Conservation (phyloP, 306 rosid species). For the Alnus glutinosa region DNA sequence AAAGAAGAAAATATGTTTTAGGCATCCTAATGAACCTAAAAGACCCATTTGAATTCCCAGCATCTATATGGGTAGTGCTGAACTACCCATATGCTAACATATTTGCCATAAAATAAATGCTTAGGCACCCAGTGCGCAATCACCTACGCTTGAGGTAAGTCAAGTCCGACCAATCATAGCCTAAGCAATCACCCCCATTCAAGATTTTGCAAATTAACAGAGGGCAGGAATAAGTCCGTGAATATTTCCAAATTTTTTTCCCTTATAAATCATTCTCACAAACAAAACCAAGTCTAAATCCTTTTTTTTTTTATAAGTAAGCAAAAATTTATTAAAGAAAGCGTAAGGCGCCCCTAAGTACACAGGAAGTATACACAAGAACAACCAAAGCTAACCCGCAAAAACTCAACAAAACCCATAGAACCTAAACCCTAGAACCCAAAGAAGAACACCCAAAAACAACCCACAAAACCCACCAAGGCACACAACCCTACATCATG, state of each 20-base stretch:
- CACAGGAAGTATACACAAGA: too few species aligned
- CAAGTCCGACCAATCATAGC: neutral
- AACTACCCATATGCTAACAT: neutral
- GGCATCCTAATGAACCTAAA: neutral
- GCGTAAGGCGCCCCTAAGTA: too few species aligned
- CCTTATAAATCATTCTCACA: neutral
- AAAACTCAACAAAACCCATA: too few species aligned
- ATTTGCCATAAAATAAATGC: neutral
- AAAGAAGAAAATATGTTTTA: neutral
- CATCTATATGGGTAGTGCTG: constrained; percentile 1
- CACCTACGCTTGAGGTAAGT: neutral
- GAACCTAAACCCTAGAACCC: too few species aligned
- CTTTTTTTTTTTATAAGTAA: too few species aligned
- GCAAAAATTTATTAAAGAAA: too few species aligned
- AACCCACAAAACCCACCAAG: too few species aligned
- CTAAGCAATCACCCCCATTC: neutral
- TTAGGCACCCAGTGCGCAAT: neutral
- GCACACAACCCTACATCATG: too few species aligned
- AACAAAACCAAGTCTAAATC: neutral
- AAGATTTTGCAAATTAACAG: neutral
- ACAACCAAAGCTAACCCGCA: too few species aligned
- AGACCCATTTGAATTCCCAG: neutral
- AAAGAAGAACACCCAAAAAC: too few species aligned
- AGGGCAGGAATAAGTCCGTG: neutral
- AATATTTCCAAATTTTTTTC: neutral